Base-by-base conservation (phyloP, 2,329 filamentous ascomycete species). In the Phialophora tarda region DNA sequence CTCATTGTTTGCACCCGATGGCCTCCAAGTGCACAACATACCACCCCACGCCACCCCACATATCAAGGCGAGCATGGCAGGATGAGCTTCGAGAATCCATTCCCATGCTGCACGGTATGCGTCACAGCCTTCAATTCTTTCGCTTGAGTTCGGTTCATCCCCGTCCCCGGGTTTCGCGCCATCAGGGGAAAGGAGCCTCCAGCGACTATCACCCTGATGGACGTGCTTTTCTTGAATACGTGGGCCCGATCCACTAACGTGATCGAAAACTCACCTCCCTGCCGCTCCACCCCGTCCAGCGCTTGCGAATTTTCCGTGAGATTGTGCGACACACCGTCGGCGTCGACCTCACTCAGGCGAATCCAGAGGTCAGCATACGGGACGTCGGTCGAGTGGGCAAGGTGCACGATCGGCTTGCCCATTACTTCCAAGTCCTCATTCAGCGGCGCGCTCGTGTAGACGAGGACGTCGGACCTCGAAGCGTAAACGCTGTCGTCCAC, bases 341-440 rank as follows among this genome's bases (percentile, higher is more conserved):
- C 11, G 17, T 54, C 51, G 24, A 54, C 51, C 51, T 54, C 51
- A n/a, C 51, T 54, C 28, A 30, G 51, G 51, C 51, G 51, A 54
- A 54, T 32, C 23, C 11, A 30, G 26, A 30, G 11, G 17, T 54
- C 51, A 54, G 51, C 51, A 54, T 32, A n/a, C 51, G 26, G 51
- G 14, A 30, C 26, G 51, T 54, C 51, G 24, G 24, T 54, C 26
- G 26, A 54, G 24, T 54, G 51, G 32, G 26, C 51, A 7, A 54
- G 23, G 14, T 54, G 24, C 28, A 54, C 51, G 17, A 30, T 21
- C 14, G 24, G 51, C 5, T 54, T 54, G 51, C 51, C 24, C 51
- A 54, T 54, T 26, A 54, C 14, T n/a, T 54, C 51, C 24, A 55
- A 17, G 17, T 55, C 26, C 53, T 55, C 24, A n/a, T 34, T 17